Evolutionary conservation across 495 filamentous ascomycete species (phyloP).

Genomic region (Aspergillus carlsbadensis): DNA sequence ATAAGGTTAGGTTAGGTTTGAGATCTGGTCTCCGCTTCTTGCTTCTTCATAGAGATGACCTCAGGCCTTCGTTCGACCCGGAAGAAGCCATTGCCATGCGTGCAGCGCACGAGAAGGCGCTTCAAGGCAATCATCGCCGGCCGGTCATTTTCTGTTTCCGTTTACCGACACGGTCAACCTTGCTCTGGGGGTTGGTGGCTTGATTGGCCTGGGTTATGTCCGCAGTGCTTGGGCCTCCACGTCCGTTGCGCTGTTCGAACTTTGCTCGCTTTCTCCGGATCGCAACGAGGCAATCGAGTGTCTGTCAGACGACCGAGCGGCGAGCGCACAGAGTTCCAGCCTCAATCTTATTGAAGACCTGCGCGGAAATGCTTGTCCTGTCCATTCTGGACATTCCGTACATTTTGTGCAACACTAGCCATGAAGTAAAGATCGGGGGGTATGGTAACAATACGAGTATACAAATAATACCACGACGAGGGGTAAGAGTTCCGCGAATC

Average conservation of each 20-base stretch:
- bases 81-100: neutral
- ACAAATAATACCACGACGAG: neutral
- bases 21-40: neutral
- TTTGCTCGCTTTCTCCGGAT: neutral
- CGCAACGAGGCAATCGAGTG: conserved; percentile 7
- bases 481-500: neutral
- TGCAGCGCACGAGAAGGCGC: too few relatives aligned
- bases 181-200: neutral
- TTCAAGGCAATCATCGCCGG: neutral
- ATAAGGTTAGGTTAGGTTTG: neutral
- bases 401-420: neutral
- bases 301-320: conserved; percentile 12
- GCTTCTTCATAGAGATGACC: neutral
- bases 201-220: conserved; percentile 16
- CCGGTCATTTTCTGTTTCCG: conserved; percentile 4
- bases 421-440: too few relatives aligned
- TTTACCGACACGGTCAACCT: conserved; percentile 4
- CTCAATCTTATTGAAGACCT: neutral
- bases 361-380: neutral
- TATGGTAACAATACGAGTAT: too few relatives aligned
- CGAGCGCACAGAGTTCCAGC: conserved; percentile 1
- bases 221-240: conserved; percentile 20
- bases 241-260: conserved; percentile 3
- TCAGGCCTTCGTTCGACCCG: too few relatives aligned
- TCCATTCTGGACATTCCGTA: neutral